A percentile compares a stretch with the other conserved stretches of the same genome.
phyloP scores from a whole-genome alignment of 2,329 filamentous ascomycete genomes.

The Cladophialophora yegresii region DNA sequence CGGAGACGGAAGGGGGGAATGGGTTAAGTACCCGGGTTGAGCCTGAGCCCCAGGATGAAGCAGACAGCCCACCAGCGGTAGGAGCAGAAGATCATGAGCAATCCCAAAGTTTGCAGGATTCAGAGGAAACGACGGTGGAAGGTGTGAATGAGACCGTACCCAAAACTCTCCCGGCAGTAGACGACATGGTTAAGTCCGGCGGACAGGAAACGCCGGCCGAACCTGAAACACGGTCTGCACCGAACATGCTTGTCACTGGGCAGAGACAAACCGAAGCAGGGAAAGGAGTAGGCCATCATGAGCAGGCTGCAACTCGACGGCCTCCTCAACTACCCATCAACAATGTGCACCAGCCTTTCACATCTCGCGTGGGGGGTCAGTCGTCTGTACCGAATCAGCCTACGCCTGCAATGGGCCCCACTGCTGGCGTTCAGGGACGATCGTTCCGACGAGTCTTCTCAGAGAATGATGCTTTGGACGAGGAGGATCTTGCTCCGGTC shows the following conservation, averaged over 20 bases:
- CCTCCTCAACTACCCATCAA: not conserved
- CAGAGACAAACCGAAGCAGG: not conserved
- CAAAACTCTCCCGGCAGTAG: too few species aligned
- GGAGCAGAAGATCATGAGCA: not conserved
- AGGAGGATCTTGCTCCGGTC: slow-evolving; percentile 3
- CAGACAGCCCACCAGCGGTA: not conserved
- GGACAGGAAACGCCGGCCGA: not conserved
- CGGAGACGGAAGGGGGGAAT: not conserved
- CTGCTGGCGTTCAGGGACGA: slow-evolving; percentile 2
- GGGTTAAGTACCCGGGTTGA: not conserved
- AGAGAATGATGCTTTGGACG: slow-evolving; percentile 26
- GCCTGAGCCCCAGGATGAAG: not conserved
- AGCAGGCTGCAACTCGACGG: not conserved
- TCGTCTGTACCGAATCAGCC: not conserved
- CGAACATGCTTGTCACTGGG: not conserved
- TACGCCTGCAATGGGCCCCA: not conserved
- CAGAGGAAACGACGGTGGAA: not conserved
- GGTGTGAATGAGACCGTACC: not conserved
- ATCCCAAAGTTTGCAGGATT: not conserved
- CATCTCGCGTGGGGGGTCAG: not conserved
- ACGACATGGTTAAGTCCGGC: not conserved
- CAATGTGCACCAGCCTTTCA: not conserved
- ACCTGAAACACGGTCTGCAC: not conserved
- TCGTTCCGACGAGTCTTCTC: slow-evolving; percentile 29
- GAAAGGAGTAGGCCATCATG: not conserved